phyloP scores from a whole-genome alignment of 2,329 filamentous ascomycete species.

The Graphilbum ipis-grandicollis region DNA sequence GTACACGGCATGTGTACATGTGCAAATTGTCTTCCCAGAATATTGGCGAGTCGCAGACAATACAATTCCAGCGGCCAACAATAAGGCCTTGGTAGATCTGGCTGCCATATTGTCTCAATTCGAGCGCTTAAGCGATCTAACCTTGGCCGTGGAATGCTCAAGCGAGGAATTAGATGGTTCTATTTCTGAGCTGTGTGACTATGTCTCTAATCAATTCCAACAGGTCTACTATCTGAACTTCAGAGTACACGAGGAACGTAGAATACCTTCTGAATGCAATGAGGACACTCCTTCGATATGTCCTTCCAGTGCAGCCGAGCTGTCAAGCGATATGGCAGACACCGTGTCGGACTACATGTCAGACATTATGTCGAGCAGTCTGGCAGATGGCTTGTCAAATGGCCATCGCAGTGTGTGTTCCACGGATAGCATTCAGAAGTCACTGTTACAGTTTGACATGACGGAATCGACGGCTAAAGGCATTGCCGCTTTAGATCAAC shows the following conservation, averaged over 20 bases:
- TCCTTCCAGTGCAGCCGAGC: not conserved
- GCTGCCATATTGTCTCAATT: not conserved
- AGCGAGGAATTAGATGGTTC: not conserved
- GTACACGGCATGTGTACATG: not conserved
- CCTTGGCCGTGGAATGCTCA: not conserved
- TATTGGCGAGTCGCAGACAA: not conserved
- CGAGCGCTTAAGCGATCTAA: not conserved
- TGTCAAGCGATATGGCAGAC: no score
- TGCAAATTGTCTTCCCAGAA: not conserved
- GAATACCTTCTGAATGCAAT: not conserved
- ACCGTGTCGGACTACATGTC: no score
- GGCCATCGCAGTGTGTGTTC: no score
- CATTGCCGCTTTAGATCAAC: no score
- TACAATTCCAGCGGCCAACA: not conserved
- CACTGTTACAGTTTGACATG: no score
- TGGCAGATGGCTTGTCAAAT: no score
- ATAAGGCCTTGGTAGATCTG: not conserved
- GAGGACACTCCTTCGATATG: not conserved
- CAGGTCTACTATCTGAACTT: not conserved
- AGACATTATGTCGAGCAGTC: no score
- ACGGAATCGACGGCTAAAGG: no score
- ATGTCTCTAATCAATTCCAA: not conserved
- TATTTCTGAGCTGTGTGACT: not conserved
- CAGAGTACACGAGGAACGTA: not conserved
- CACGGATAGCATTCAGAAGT: no score